Evolutionary conservation across 345 rosid species (phyloP).

Genomic region (Acer campestre): DNA sequence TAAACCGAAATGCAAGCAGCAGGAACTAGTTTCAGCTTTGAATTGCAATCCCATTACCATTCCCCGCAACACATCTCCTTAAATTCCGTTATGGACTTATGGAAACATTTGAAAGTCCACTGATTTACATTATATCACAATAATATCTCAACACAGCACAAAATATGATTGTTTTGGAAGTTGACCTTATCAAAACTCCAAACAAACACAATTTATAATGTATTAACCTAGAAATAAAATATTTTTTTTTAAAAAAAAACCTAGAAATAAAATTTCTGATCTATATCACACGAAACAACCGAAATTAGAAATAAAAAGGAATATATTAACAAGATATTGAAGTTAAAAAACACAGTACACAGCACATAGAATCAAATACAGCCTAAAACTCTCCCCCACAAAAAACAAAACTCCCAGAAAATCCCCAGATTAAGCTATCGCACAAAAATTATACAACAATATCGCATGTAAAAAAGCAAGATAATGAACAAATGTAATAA

Average conservation of each 20-base stretch:
- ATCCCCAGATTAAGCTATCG: not conserved
- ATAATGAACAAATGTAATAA: not conserved
- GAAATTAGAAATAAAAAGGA: not conserved
- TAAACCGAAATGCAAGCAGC: not conserved
- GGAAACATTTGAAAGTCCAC: not conserved
- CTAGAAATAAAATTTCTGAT: not conserved
- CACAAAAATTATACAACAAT: not conserved
- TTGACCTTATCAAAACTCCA: not conserved
- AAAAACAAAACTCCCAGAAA: not conserved
- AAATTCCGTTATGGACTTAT: not conserved
- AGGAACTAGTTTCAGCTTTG: not conserved
- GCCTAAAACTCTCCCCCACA: not conserved
- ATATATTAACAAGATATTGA: not conserved
- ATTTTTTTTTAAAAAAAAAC: not conserved
- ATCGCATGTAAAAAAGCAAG: not conserved
- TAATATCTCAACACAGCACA: not conserved
- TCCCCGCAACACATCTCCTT: not conserved
- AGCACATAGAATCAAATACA: not conserved
- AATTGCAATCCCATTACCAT: not conserved
- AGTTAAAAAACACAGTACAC: not conserved
- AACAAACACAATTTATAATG: not conserved
- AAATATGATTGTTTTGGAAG: not conserved
- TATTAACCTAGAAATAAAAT: not conserved
- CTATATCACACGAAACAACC: not conserved
- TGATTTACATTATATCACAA: not conserved